Conservation (phyloP, 805 yeast species). For the Metschnikowia corniflorae region DNA sequence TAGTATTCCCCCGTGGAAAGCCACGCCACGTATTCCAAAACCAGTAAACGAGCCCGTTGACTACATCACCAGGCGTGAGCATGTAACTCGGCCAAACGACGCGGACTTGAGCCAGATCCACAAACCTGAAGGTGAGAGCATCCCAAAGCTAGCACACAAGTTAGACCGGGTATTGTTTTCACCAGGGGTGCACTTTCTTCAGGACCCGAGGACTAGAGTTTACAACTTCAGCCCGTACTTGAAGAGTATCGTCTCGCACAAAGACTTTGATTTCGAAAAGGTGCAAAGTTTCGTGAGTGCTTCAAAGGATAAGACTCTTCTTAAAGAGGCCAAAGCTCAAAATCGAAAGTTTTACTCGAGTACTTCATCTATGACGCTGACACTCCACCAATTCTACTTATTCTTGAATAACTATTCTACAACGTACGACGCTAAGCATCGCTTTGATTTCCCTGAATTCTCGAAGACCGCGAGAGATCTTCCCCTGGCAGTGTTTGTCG, state of each 20-base stretch:
- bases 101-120: constrained; percentile 17
- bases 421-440: constrained; percentile 13
- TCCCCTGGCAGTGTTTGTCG: constrained; percentile 56
- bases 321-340: constrained; percentile 41
- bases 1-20: too few species aligned
- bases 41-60: not conserved
- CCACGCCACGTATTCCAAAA: too few species aligned
- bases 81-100: not conserved
- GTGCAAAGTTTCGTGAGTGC: constrained; percentile 61
- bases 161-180: constrained; percentile 71
- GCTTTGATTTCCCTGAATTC: constrained; percentile 43
- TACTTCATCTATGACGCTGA: constrained; percentile 82
- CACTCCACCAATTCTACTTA: constrained; percentile 70
- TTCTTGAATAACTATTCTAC: constrained; percentile 47
- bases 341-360: constrained; percentile 60
- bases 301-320: constrained; percentile 55
- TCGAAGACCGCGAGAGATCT: constrained; percentile 33
- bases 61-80: not conserved
- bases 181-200: constrained; percentile 75
- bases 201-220: constrained; percentile 73
- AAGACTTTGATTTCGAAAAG: constrained; percentile 61
- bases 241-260: constrained; percentile 53
- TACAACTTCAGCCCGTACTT: constrained; percentile 65
- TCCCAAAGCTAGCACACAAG: constrained; percentile 62
- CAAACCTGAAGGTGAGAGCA: constrained; percentile 20